Evolutionary conservation across 1,139 yeast genomes (phyloP), one percentile per base, ranked within the genome.

Genomic region (Debaryomycetaceae sp.): DNA sequence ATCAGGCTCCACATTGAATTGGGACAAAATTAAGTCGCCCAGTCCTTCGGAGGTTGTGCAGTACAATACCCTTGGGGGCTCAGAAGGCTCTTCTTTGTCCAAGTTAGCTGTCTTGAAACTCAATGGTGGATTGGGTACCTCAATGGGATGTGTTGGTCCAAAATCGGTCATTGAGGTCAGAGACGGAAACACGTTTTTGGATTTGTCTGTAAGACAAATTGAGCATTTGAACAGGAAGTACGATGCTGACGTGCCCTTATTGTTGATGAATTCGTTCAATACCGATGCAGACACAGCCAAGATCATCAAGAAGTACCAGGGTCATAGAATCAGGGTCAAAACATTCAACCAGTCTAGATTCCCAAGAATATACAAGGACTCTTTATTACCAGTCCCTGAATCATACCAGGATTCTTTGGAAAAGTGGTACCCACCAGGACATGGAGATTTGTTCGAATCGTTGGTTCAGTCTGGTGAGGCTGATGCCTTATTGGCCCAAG

Each of bases 101-200:
- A 91, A 91, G 68, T 79, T 93, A 64, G 98, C 98, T 4, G 99
- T 93, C 40, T 78, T 93, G 68, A 93, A 93, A 73, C 81, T 93
- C 65, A 93, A 93, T 66, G 99, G 99, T 76, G 99, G 99, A 42
- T 78, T 93, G 57, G 99, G 99, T 64, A 93, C 99, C 35, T 91
- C 99, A 13, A 93, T 93, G 99, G 99, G 99, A 46, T 95, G 99
- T 74, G 98, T 93, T 52, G 99, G 99, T 47, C 99, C 99, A 51
- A 93, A 93, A 69, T 87, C 97, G 22, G 96, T 93, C 54, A 95
- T 93, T 65, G 99, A 93, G 72, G 99, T 93, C 43, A 85, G 99
- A 67, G 99, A 93, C 57, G 99, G 99, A 51, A 95, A 93, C 78
- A 87, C 97, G 36, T 93, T 93, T 68, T 80, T 93, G 66, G 99